Conservation (phyloP, 768 basidiomycete genomes). For the Basidioascus undulatus region DNA sequence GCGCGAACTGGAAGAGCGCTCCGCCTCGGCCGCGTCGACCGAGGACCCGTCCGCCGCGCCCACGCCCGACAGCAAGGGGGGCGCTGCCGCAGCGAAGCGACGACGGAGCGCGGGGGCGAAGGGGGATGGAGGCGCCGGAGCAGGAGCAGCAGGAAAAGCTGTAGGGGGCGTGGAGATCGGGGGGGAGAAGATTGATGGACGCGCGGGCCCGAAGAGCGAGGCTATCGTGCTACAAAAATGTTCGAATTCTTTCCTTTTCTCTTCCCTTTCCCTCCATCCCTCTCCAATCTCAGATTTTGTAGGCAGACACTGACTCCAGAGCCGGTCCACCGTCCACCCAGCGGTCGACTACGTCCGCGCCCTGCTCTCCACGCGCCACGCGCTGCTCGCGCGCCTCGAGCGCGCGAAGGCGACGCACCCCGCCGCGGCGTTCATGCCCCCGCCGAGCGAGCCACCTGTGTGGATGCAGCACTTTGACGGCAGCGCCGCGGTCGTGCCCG, state of each 20-base stretch:
- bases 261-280: background rate
- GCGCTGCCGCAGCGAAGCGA: background rate
- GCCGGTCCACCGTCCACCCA: conserved; percentile 17
- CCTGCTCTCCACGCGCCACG: conserved; percentile 35
- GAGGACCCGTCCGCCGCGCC: conserved; percentile 1
- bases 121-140: background rate
- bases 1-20: conserved; percentile 40
- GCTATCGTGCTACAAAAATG: conserved; percentile 72
- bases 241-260: conserved; percentile 25
- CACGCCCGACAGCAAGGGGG: conserved; percentile 1
- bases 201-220: conserved; percentile 75
- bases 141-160: conserved; percentile 8
- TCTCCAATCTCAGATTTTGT: background rate
- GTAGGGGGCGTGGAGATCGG: conserved; percentile 18
- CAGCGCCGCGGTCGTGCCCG: too few relatives aligned
- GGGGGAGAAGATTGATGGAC: conserved; percentile 46
- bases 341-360: conserved; percentile 66
- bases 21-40: conserved; percentile 12
- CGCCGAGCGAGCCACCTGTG: too few relatives aligned
- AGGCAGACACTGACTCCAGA: background rate
- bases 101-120: background rate
- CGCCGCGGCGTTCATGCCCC: too few relatives aligned
- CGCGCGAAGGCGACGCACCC: conserved; percentile 21
- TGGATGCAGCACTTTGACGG: too few relatives aligned
- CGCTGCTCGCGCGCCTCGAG: conserved; percentile 34